Evolutionary conservation across 805 yeast species (phyloP), one percentile per base, ranked within the genome.

Genomic region (Saturnispora silvae): DNA sequence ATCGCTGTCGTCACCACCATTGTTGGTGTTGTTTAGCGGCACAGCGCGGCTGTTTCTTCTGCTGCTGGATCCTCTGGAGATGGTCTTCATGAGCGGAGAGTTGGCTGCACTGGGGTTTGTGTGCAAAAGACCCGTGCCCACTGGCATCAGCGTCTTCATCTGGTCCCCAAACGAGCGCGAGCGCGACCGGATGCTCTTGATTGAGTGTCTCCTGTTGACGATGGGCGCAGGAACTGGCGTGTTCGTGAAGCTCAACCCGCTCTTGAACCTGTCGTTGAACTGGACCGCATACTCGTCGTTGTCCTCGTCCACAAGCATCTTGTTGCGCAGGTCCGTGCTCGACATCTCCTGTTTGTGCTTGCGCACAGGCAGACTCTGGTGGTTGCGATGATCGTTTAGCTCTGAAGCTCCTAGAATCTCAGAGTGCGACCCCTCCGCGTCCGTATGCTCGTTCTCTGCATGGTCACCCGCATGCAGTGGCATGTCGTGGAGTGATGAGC

Each of bases 1-100:
- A 45, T 81, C 89, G 42, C 76, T 70, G 49, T 78, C 85, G 28
- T 62, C 57, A 11, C 59, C 61, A 25, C 15, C n/a, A 25, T 25
- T 25, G 15, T 25, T 25, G 5, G 7, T n/a, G 7, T 13, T 15
- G 11, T 8, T 25, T 6, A 8, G 7, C 10, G 10, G n/a, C 6
- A 28, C 27, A 4, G n/a, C 22, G n/a, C n/a, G n/a, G 3, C 34
- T 20, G 15, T 35, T 41, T 20, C 38, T 50, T 32, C 50, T 46
- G 13, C 64, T 59, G 13, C 56, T 54, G 1, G 64, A 47, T 43
- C 32, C 45, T 43, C 37, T 54, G 49, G 37, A 53, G 33, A 38
- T 54, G 37, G 45, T 46, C 44, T 17, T 40, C 20, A 28, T 20
- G 6, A 28, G 6, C 14, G 31, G 19, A 10, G 34, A 32, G 8